Conservation (phyloP, 768 basidiomycete species). For the Termitomyces sp. region DNA sequence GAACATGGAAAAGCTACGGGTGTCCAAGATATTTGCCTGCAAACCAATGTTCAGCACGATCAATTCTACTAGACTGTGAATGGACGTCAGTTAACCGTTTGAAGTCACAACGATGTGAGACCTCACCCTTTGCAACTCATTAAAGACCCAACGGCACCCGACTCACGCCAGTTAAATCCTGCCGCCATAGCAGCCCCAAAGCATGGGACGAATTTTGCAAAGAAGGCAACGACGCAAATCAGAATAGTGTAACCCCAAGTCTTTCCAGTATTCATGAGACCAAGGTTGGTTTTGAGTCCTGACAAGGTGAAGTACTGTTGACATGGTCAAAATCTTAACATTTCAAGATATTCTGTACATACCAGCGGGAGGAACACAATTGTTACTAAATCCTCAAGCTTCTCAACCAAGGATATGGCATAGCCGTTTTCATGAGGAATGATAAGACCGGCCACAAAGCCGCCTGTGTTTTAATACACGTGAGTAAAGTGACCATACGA, state of each 20-base stretch:
- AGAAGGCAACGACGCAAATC: conserved; percentile 69
- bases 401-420: conserved; percentile 75
- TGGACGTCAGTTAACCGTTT: not conserved
- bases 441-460: conserved; percentile 82
- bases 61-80: conserved; percentile 64
- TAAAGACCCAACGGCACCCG: conserved; percentile 75
- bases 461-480: conserved; percentile 37
- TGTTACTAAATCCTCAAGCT: conserved; percentile 78
- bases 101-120: not conserved
- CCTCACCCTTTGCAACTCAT: conserved; percentile 88
- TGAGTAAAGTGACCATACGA: conserved; percentile 1
- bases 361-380: conserved; percentile 41
- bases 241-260: conserved; percentile 81
- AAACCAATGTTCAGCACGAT: conserved; percentile 91
- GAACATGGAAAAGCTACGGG: conserved; percentile 82
- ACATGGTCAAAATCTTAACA: not conserved
- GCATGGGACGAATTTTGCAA: conserved; percentile 75
- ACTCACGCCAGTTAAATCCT: conserved; percentile 73
- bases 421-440: conserved; percentile 81
- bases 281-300: conserved; percentile 76
- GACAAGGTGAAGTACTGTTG: conserved; percentile 73
- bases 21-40: conserved; percentile 54
- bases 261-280: conserved; percentile 66
- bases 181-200: conserved; percentile 46
- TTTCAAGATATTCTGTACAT: not conserved